A percentile compares a stretch with the other conserved stretches of the same genome.
phyloP scores from a whole-genome alignment of 2,329 filamentous ascomycete species.

The Verticillium zaregamsianum region DNA sequence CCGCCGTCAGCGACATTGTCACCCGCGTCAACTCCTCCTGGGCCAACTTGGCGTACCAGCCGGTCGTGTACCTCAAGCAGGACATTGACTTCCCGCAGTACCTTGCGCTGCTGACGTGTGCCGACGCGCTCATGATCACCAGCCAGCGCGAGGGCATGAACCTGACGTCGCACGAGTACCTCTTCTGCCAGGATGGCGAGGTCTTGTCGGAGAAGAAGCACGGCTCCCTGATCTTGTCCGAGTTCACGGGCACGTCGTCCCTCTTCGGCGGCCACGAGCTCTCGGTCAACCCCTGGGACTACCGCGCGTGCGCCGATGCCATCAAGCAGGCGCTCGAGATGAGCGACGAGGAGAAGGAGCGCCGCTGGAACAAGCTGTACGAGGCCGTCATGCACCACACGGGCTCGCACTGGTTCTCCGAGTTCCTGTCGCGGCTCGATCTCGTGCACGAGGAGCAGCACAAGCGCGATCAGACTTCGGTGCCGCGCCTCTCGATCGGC shows the following conservation, averaged over 20 bases:
- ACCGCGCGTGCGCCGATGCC: conserved; percentile 79
- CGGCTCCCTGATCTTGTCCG: conserved; percentile 85
- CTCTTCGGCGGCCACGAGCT: conserved; percentile 79
- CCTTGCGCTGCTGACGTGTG: conserved; percentile 83
- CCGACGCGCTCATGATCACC: conserved; percentile 90
- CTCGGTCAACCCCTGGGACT: conserved; percentile 93
- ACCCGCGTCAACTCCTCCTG: conserved; percentile 89
- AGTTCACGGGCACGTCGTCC: conserved; percentile 89
- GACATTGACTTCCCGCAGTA: conserved; percentile 93
- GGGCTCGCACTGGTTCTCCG: conserved; percentile 80
- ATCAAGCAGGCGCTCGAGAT: conserved; percentile 83
- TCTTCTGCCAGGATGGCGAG: conserved; percentile 86
- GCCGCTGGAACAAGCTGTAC: conserved; percentile 71
- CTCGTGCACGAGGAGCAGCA: conserved; percentile 81
- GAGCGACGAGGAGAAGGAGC: conserved; percentile 66
- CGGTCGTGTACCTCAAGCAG: conserved; percentile 89
- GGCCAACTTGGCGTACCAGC: conserved; percentile 87
- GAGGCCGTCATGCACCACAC: conserved; percentile 75
- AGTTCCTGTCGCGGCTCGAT: conserved; percentile 66
- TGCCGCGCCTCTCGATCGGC: conserved; percentile 75
- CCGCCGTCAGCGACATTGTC: conserved; percentile 87
- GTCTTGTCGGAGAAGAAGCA: conserved; percentile 68
- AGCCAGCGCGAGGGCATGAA: conserved; percentile 98
- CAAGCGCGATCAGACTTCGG: conserved; percentile 76
- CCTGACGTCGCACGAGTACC: conserved; percentile 87